These are phyloP conservation scores for Erysimum cheiri DNA, from an alignment of 441 rosid genomes.

Conservation along the genomic window DNA sequence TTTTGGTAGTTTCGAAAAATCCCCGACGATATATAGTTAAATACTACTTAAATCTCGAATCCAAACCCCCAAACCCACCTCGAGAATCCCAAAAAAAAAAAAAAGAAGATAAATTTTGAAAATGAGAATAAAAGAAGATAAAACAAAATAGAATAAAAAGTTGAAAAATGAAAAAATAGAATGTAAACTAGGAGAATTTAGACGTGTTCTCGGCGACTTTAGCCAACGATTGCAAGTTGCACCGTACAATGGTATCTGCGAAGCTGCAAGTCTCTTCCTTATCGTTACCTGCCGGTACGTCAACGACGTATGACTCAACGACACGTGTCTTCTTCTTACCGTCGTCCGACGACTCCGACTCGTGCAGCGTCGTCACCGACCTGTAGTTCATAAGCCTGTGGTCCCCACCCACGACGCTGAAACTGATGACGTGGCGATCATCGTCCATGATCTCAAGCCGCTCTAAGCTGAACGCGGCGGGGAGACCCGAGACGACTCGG, in stretches of 20 bases:
- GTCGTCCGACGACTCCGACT: too few relatives aligned
- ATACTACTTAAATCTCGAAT: constrained; percentile 17
- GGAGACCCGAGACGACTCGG: constrained; percentile 77
- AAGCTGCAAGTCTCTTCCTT: constrained; percentile 74
- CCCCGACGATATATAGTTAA: constrained; percentile 29
- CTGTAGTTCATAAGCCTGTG: constrained; percentile 77
- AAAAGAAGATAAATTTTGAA: constrained; percentile 7
- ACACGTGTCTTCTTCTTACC: constrained; percentile 59
- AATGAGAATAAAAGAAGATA: background rate
- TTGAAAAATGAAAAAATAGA: background rate
- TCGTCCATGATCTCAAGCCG: constrained; percentile 82
- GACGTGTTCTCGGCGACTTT: constrained; percentile 63
- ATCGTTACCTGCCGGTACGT: constrained; percentile 72
- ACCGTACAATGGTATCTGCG: constrained; percentile 70
- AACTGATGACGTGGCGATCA: constrained; percentile 72
- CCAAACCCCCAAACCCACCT: constrained; percentile 16
- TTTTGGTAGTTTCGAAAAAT: constrained; percentile 32
- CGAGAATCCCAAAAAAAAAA: constrained; percentile 26
- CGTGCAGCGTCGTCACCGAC: constrained; percentile 76
- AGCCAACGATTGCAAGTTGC: constrained; percentile 79
- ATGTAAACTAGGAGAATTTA: background rate
- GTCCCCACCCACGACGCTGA: constrained; percentile 79
- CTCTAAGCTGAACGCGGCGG: constrained; percentile 72
- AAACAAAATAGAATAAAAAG: background rate
- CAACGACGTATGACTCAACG: constrained; percentile 82